A percentile compares a stretch with the other conserved stretches of the same genome.
phyloP scores from a whole-genome alignment of 345 rosid species.

The Isatis tinctoria region DNA sequence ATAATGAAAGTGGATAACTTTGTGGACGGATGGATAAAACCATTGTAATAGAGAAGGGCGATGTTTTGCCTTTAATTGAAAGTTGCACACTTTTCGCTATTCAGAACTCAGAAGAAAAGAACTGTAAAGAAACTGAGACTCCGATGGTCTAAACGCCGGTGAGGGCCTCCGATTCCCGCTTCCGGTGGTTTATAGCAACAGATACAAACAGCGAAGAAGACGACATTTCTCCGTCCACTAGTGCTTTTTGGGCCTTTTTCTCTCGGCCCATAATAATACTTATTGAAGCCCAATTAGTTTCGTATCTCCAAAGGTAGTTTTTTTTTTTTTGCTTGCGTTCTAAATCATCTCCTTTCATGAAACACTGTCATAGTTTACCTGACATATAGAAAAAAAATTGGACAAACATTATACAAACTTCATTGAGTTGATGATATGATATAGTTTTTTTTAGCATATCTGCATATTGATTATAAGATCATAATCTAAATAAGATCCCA shows the following conservation, averaged over 20 bases:
- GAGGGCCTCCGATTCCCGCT: not conserved
- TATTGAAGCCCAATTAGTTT: not conserved
- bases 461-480: not conserved
- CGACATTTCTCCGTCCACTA: not conserved
- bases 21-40: constrained; percentile 24
- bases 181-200: not conserved
- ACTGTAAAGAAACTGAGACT: not conserved
- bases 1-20: not conserved
- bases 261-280: not conserved
- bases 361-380: no score
- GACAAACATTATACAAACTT: not conserved
- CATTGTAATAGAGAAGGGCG: not conserved
- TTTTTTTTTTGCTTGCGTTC: no score
- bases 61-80: not conserved
- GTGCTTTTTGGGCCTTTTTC: not conserved
- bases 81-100: not conserved
- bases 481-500: not conserved
- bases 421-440: not conserved
- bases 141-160: not conserved
- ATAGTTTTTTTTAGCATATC: not conserved
- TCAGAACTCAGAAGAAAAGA: not conserved
- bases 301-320: no score
- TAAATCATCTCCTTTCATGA: no score
- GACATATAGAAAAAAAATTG: no score
- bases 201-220: not conserved